A percentile compares a stretch with the other conserved stretches of the same genome.
phyloP scores from a whole-genome alignment of 2,329 filamentous ascomycete genomes.

The Neonectria hederae region DNA sequence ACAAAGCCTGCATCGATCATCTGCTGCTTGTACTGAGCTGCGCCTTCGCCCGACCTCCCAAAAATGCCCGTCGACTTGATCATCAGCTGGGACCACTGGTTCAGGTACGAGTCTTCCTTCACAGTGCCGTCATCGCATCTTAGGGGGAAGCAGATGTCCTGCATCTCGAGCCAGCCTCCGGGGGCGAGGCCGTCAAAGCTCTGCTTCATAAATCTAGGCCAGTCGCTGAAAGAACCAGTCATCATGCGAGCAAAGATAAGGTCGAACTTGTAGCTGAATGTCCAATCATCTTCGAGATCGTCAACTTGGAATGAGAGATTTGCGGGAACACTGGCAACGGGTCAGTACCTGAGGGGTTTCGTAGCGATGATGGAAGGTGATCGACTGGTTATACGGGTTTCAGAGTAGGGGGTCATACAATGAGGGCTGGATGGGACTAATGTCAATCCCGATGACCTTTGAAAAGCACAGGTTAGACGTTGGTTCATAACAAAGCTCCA shows the following conservation, averaged over 20 bases:
- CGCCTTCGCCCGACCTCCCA: slow-evolving; percentile 45
- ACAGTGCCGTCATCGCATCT: slow-evolving; percentile 55
- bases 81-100: slow-evolving; percentile 43
- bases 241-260: slow-evolving; percentile 54
- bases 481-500: rapidly evolving
- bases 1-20: slow-evolving; percentile 63
- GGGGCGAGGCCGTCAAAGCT: slow-evolving; percentile 51
- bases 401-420: slow-evolving; percentile 39
- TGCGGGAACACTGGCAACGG: slow-evolving; percentile 51
- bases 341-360: not conserved
- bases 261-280: slow-evolving; percentile 51
- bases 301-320: slow-evolving; percentile 61
- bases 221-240: slow-evolving; percentile 48
- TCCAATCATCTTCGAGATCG: slow-evolving; percentile 54
- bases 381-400: not conserved
- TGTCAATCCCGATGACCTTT: slow-evolving; percentile 51
- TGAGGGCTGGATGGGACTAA: slow-evolving; percentile 54
- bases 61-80: slow-evolving; percentile 44
- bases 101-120: slow-evolving; percentile 38
- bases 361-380: not conserved
- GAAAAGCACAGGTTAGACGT: not conserved
- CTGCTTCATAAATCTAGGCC: slow-evolving; percentile 50
- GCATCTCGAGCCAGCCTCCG: slow-evolving; percentile 55
- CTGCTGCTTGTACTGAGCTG: slow-evolving; percentile 45
- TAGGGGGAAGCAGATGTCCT: slow-evolving; percentile 53